A percentile compares a stretch with the other conserved stretches of the same genome.
phyloP scores from a whole-genome alignment of 139 green algal species.

The Chlorella vulgaris region DNA sequence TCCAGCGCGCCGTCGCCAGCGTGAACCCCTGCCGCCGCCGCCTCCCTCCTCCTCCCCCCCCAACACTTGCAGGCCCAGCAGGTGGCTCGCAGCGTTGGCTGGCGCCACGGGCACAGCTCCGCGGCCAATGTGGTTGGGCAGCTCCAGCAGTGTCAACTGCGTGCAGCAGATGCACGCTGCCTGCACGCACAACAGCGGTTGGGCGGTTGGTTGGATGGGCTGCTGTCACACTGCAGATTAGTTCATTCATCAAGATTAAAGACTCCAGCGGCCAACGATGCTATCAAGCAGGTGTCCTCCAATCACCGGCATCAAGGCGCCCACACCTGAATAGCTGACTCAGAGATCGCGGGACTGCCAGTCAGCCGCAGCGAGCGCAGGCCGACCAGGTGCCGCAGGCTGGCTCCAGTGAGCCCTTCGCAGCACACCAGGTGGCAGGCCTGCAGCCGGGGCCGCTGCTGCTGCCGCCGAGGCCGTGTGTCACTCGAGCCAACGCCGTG shows the following conservation, averaged over 20 bases:
- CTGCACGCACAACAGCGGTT: too few relatives aligned
- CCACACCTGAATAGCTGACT: background rate
- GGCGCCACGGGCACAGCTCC: conserved; percentile 4
- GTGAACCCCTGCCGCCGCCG: background rate
- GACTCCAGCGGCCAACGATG: too few relatives aligned
- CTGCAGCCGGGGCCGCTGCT: background rate
- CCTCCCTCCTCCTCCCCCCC: background rate
- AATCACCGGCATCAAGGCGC: background rate
- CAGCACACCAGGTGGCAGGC: conserved; percentile 19
- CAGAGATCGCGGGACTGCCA: background rate
- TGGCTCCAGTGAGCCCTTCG: background rate
- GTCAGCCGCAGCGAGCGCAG: background rate
- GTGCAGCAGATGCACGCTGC: conserved; percentile 5
- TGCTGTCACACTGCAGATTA: too few relatives aligned
- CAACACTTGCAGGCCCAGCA: background rate
- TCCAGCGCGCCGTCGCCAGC: too few relatives aligned
- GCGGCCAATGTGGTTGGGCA: background rate
- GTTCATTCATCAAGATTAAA: too few relatives aligned
- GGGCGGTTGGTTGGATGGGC: too few relatives aligned
- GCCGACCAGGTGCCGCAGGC: conserved; percentile 1
- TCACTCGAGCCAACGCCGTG: too few relatives aligned
- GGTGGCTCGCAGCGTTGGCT: background rate
- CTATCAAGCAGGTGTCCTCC: background rate
- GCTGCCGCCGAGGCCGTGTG: background rate
- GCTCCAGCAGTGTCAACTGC: conserved; percentile 10